A percentile compares a stretch with the other conserved stretches of the same genome.
Evolutionary conservation across 148 eudicot genomes (phyloP).

Genomic region (Mesembryanthemum crystallinum): DNA sequence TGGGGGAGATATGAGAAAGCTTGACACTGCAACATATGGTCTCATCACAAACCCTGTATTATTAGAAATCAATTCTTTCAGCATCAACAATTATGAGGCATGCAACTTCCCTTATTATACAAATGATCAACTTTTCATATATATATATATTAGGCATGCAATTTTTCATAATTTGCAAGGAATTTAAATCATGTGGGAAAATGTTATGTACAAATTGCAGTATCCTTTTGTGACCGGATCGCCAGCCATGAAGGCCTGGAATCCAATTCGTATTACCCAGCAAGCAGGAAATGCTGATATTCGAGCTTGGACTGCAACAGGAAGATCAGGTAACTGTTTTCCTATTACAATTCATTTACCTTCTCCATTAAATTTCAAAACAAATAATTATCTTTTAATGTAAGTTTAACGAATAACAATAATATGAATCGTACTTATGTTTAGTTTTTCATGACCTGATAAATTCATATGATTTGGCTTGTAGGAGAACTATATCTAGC

Average conservation of each 20-base stretch:
- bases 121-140: too few species aligned
- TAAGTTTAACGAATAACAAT: too few species aligned
- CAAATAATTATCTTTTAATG: too few species aligned
- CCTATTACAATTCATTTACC: not conserved
- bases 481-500: not conserved
- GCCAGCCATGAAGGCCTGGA: too few species aligned
- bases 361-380: too few species aligned
- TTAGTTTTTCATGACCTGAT: too few species aligned
- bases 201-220: constrained; percentile 34
- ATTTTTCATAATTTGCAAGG: too few species aligned
- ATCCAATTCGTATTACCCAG: not conserved
- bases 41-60: constrained; percentile 76
- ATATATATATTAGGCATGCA: too few species aligned
- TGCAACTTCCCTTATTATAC: too few species aligned
- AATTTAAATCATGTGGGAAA: too few species aligned
- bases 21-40: constrained; percentile 57
- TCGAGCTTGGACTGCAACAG: constrained; percentile 5
- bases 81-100: constrained; percentile 84
- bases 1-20: constrained; percentile 91
- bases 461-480: too few species aligned
- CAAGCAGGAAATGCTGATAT: not conserved
- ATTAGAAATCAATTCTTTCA: constrained; percentile 78
- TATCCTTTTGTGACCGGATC: constrained; percentile 42
- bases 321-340: constrained; percentile 1
- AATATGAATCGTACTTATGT: too few species aligned